Evolutionary conservation across 768 basidiomycete genomes (phyloP), one percentile per base, ranked within the genome.

Genomic region (Agaricus subrufescens): DNA sequence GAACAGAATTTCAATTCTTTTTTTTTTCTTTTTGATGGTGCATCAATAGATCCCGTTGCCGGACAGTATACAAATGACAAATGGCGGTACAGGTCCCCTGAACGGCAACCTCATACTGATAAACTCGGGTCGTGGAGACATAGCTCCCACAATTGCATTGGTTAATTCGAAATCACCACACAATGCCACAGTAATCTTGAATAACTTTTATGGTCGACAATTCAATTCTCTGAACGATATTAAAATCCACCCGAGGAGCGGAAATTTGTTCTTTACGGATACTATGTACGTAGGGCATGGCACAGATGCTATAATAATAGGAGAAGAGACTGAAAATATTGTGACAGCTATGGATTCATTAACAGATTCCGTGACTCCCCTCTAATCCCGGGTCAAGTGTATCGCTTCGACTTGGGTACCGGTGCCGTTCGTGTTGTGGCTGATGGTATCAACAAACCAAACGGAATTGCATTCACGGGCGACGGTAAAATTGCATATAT

Each of bases 141-240:
- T 78, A 4, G 84, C 88, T 7, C 81, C 88, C 19, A 81, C 81
- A 3, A 63, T 91, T 26, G 82, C 77, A 0, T 76, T 86, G 26
- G 82, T 90, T 48, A 82, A 89, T 64, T 86, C 88, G 0, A 65
- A 62, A 3, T 65, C 79, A 7, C 89, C 89, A 0, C 75, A 84
- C 69, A 87, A 90, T 54, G 71, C 79, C 3, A 90, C 86, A 0
- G 78, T 87, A 30, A 67, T 92, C 14, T 67, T 92, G 58, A 87
- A 91, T 69, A 92, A 91, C 70, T 89, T 79, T 69, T 87, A 81
- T 62, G 89, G 89, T 1, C 74, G 87, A 2, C 89, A 90, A 60
- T 93, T 91, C 71, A 91, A 88, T 69, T 89, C 89, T 1, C 66
- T 92, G 49, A 89, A 91, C 66, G 90, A 94, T 60, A 75, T 87